phyloP scores from a whole-genome alignment of 768 basidiomycete genomes.

The Hydnum rufescens region DNA sequence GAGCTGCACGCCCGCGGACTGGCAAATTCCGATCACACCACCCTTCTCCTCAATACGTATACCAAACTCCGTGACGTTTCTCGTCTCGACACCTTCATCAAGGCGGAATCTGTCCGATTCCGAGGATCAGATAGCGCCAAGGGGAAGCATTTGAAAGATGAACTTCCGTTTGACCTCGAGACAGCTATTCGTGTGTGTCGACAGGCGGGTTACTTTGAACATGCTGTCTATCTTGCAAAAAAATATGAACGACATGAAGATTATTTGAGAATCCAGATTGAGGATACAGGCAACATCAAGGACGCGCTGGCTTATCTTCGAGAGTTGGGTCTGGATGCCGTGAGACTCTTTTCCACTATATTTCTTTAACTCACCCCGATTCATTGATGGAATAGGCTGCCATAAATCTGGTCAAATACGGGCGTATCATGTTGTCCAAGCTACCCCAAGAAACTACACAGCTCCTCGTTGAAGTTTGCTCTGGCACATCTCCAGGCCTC shows the following conservation, averaged over 20 bases:
- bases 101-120: conserved; percentile 54
- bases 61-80: conserved; percentile 87
- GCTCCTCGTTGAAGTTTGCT: conserved; percentile 76
- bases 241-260: conserved; percentile 86
- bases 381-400: conserved; percentile 33
- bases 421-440: conserved; percentile 61
- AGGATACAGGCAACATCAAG: conserved; percentile 64
- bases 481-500: neutral
- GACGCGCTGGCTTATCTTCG: conserved; percentile 72
- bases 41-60: conserved; percentile 88
- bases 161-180: conserved; percentile 89
- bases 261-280: conserved; percentile 82
- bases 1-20: conserved; percentile 77
- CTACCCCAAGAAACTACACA: conserved; percentile 80
- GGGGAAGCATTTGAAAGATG: conserved; percentile 20
- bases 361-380: neutral
- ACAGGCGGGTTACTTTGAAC: conserved; percentile 90
- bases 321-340: conserved; percentile 55
- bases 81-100: conserved; percentile 81
- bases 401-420: conserved; percentile 71
- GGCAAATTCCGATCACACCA: conserved; percentile 93
- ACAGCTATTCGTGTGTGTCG: conserved; percentile 94
- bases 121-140: conserved; percentile 19
- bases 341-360: conserved; percentile 21
- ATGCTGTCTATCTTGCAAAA: conserved; percentile 82